Base-by-base conservation (phyloP, 176 grass and related monocot genomes). In the Aegilops umbellulata region DNA sequence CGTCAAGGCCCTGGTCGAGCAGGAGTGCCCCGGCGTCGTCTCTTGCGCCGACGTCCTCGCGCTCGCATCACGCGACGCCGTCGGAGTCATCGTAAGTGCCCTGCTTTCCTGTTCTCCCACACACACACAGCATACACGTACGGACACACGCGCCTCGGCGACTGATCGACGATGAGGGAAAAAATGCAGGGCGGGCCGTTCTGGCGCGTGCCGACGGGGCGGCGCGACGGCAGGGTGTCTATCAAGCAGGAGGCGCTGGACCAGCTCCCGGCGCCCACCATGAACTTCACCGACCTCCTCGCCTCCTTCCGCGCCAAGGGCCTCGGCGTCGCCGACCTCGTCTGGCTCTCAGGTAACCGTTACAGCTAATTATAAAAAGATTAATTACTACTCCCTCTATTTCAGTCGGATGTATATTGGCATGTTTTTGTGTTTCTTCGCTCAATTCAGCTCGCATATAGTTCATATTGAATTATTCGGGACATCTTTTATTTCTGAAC, bases 21-120 rank as follows among this genome's bases (percentile, higher is more conserved):
- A 80, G 30, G 92, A 9, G 19, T 93, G 89, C 60, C 89, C 89
- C 4, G 78, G 75, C 34, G 73, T 83, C 5, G 94, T 89, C 16
- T 97, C 94, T 8, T 94, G 94, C 80, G 92, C 94, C 26, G 94
- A 97, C 73, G n/a, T 97, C 20, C 60, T 94, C 65, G 94, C 94
- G 22, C 88, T 98, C 62, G 19, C 64, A 44, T 65, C 93, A 11
- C 88, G 95, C 85, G 93, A 95, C 87, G 73, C 95, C 69, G 88
- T 98, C 74, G 81, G 9, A 19, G 77, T 82, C 51, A 92, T 92
- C 68, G 97, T 98, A 78, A 86, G 93, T 11, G 32, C 53, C 7
- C 53, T 57, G 16, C 6, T 8, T 57, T 7, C 64, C 13, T 29
- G 3, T 27, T 24, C 11, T 7, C 34, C 35, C 23, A 12, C 6